These are phyloP conservation scores for Ocimum tenuiflorum DNA, from an alignment of 257 asterid genomes.

Conservation along the genomic window DNA sequence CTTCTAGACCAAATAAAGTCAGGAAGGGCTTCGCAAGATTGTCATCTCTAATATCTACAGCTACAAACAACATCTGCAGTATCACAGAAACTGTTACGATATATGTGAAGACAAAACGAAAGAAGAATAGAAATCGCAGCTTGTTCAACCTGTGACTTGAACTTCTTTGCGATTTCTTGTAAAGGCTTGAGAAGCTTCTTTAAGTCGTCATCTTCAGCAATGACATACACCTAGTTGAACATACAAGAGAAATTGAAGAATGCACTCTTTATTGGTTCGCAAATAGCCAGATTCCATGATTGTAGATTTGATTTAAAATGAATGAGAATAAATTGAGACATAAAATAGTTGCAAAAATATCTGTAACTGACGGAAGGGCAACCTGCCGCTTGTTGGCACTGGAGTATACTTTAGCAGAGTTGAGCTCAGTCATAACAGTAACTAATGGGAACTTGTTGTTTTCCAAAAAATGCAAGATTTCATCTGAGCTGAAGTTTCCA, in stretches of 20 bases:
- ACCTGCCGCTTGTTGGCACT: constrained; percentile 70
- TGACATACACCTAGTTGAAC: constrained; percentile 59
- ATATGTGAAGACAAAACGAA: neutral
- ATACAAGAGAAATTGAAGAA: constrained; percentile 9
- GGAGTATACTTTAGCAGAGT: constrained; percentile 80
- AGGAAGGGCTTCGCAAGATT: constrained; percentile 91
- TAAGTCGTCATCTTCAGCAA: constrained; percentile 59
- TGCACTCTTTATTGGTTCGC: neutral
- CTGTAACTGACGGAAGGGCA: constrained; percentile 13
- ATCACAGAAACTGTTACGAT: constrained; percentile 14
- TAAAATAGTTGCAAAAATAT: constrained; percentile 8
- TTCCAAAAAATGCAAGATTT: constrained; percentile 65
- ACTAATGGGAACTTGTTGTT: constrained; percentile 72
- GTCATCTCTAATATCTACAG: constrained; percentile 63
- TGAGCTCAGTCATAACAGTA: constrained; percentile 69
- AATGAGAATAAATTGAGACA: no score
- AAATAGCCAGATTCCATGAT: neutral
- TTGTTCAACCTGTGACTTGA: constrained; percentile 63
- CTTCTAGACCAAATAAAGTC: constrained; percentile 85
- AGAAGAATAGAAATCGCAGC: constrained; percentile 11
- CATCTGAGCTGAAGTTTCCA: constrained; percentile 36
- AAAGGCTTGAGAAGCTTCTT: constrained; percentile 53
- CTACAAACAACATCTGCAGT: constrained; percentile 71
- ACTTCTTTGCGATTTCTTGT: constrained; percentile 62
- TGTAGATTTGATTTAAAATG: no score